phyloP scores from a whole-genome alignment of 352 stramenopile species.

The Globisporangium sylvaticum region DNA sequence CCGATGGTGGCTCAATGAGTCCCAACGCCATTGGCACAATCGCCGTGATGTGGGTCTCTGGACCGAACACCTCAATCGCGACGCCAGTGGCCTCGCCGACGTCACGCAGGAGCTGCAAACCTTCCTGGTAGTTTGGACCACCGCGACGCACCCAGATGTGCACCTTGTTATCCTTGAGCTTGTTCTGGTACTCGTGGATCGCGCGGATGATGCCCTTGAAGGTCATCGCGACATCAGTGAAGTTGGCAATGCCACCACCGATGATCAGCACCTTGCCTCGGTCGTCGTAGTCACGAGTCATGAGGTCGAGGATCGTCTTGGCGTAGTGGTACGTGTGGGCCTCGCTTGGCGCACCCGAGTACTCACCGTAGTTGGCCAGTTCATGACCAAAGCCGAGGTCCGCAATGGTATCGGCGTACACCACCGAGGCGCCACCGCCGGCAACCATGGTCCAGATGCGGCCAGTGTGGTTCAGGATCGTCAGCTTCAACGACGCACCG shows the following conservation, averaged over 20 bases:
- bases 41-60: slow-evolving; percentile 94
- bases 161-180: slow-evolving; percentile 88
- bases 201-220: slow-evolving; percentile 97
- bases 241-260: slow-evolving; percentile 97
- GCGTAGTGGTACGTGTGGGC: slow-evolving; percentile 97
- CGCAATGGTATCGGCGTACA: slow-evolving; percentile 97
- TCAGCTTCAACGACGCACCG: slow-evolving; percentile 95
- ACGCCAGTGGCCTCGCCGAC: slow-evolving; percentile 87
- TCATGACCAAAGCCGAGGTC: slow-evolving; percentile 92
- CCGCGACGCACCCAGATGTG: slow-evolving; percentile 95
- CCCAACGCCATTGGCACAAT: slow-evolving; percentile 93
- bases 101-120: slow-evolving; percentile 91
- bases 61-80: slow-evolving; percentile 94
- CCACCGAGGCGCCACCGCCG: slow-evolving; percentile 93
- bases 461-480: slow-evolving; percentile 94
- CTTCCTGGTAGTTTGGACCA: slow-evolving; percentile 96
- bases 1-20: slow-evolving; percentile 61
- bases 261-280: slow-evolving; percentile 96
- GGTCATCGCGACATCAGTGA: slow-evolving; percentile 96
- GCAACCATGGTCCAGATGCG: slow-evolving; percentile 98
- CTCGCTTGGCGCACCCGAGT: slow-evolving; percentile 94
- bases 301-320: slow-evolving; percentile 94
- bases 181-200: slow-evolving; percentile 90
- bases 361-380: slow-evolving; percentile 97
- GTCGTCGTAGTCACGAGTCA: slow-evolving; percentile 91